Evolutionary conservation across 1,139 yeast species (phyloP).

Genomic region (Entelexis sorbosivorans): DNA sequence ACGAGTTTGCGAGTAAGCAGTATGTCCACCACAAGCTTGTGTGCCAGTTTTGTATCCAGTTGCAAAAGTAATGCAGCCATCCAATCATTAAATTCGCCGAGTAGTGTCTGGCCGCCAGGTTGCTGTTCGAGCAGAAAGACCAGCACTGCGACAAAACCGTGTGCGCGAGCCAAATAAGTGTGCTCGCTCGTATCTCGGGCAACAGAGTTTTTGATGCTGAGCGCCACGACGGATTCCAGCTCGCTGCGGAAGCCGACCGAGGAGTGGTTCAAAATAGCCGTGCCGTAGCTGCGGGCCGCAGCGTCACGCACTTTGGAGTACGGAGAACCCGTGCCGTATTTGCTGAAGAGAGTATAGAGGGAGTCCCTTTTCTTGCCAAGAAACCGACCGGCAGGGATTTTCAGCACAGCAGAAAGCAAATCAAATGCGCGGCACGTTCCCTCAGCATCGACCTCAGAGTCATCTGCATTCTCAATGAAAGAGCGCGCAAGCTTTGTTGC

Average conservation of each 20-base stretch:
- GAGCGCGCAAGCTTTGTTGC: conserved; percentile 17
- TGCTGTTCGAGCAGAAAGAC: neutral
- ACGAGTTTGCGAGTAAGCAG: conserved; percentile 7
- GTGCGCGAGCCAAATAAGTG: neutral
- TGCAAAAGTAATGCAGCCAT: conserved; percentile 12
- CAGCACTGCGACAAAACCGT: conserved; percentile 3
- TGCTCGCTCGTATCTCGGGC: neutral
- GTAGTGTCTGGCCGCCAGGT: neutral
- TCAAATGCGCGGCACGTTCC: conserved; percentile 12
- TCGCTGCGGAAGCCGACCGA: conserved; percentile 1
- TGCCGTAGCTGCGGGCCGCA: conserved; percentile 17
- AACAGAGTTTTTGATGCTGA: neutral
- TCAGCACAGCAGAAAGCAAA: conserved; percentile 16
- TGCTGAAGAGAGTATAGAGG: neutral
- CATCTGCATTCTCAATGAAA: conserved; percentile 13
- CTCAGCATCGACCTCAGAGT: conserved; percentile 7
- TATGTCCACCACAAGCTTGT: conserved; percentile 8
- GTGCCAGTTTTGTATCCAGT: conserved; percentile 7
- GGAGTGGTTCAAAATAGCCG: neutral
- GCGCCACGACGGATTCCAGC: neutral
- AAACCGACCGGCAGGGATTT: conserved; percentile 7
- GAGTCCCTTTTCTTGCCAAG: conserved; percentile 11
- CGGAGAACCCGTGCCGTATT: conserved; percentile 12
- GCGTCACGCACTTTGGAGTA: conserved; percentile 13
- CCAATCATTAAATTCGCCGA: conserved; percentile 15